Evolutionary conservation across 2,329 filamentous ascomycete species (phyloP).

Genomic region (Diaporthe sp.): DNA sequence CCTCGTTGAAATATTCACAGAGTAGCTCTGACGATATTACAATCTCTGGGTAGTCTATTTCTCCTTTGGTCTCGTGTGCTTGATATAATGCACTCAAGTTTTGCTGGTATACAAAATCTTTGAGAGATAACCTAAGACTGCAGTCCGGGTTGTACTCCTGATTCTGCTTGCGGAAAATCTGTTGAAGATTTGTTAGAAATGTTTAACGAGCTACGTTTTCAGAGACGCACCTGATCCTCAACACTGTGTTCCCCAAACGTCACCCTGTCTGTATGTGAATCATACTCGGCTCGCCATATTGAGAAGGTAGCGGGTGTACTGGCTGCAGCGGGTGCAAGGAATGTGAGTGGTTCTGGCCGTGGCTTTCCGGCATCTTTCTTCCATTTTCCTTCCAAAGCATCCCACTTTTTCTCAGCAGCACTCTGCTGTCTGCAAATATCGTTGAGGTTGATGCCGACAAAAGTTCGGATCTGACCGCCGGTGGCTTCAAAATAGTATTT

Average conservation of each 20-base stretch:
- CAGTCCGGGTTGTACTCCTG: background rate
- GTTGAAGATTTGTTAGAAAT: background rate
- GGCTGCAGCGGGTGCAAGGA: background rate
- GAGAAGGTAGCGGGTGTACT: background rate
- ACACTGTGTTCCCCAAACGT: background rate
- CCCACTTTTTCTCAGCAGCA: background rate
- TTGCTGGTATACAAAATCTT: background rate
- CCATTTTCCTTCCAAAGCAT: background rate
- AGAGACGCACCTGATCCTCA: background rate
- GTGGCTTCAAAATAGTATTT: constrained; percentile 6
- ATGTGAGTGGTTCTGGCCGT: background rate
- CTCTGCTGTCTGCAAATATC: background rate
- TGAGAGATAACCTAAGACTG: background rate
- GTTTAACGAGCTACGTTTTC: background rate
- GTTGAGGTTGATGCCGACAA: background rate
- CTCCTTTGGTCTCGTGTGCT: background rate
- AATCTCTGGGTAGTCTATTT: constrained; percentile 1
- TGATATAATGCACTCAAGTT: background rate
- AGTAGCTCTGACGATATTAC: background rate
- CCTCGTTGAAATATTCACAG: background rate
- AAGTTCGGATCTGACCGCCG: background rate
- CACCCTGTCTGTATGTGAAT: background rate
- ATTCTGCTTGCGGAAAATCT: background rate
- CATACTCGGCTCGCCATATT: background rate
- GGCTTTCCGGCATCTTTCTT: background rate